phyloP scores from a whole-genome alignment of 208 protist genomes.

The Leishmania tarentolae region DNA sequence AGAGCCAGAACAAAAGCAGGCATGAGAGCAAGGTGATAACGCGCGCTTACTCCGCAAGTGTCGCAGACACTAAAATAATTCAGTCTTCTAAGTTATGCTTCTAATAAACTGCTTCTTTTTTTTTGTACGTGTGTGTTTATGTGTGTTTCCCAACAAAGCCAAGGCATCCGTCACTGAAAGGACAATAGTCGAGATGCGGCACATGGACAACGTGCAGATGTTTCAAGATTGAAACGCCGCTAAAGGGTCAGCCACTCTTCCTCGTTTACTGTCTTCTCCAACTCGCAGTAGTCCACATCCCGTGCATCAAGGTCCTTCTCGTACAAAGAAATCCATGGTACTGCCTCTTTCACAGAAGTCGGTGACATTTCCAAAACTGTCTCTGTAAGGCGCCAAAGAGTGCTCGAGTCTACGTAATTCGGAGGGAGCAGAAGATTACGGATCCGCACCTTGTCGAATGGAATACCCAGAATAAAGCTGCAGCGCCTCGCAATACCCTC shows the following conservation, averaged over 20 bases:
- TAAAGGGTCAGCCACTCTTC: conserved; percentile 88
- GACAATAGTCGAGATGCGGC: background rate
- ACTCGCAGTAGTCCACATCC: conserved; percentile 77
- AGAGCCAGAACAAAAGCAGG: background rate
- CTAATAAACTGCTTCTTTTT: background rate
- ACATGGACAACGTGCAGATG: background rate
- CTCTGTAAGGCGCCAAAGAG: conserved; percentile 68
- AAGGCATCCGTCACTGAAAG: background rate
- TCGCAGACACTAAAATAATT: background rate
- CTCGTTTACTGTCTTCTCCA: conserved; percentile 67
- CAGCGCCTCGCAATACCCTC: conserved; percentile 81
- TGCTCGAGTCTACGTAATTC: conserved; percentile 64
- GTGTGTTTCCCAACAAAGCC: background rate
- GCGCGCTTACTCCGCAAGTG: too few species aligned
- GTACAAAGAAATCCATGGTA: conserved; percentile 73
- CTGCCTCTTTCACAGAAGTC: conserved; percentile 7
- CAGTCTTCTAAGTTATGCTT: too few species aligned
- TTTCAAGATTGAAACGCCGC: background rate
- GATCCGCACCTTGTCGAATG: conserved; percentile 69
- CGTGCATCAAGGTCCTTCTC: conserved; percentile 71
- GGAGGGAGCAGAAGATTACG: conserved; percentile 80
- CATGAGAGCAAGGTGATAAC: background rate
- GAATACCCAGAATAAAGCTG: conserved; percentile 81
- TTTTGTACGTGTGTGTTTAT: background rate
- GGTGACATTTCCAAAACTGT: conserved; percentile 39